These are phyloP conservation scores for Cubamyces lactineus DNA, from an alignment of 768 basidiomycete genomes.

Conservation along the genomic window DNA sequence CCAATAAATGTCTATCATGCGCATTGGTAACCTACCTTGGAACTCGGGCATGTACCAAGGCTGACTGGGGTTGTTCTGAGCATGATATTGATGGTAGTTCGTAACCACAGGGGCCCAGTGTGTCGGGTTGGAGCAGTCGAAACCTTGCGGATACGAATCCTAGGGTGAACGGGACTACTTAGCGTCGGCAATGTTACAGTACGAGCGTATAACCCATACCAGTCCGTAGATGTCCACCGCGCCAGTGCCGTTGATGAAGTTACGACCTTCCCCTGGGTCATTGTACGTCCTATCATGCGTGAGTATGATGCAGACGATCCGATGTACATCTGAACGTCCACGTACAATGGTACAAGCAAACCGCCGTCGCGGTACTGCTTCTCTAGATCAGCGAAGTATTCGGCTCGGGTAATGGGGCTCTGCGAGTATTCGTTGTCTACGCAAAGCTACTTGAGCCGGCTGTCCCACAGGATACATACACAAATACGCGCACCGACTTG, in stretches of 20 bases:
- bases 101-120: slow-evolving; percentile 66
- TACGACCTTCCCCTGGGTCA: slow-evolving; percentile 30
- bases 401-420: slow-evolving; percentile 32
- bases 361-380: slow-evolving; percentile 46
- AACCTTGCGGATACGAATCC: slow-evolving; percentile 77
- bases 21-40: slow-evolving; percentile 2
- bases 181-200: neutral
- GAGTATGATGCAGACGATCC: neutral
- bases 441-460: neutral
- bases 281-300: slow-evolving; percentile 32
- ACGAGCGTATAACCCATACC: slow-evolving; percentile 4
- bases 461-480: neutral
- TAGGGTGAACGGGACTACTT: slow-evolving; percentile 37
- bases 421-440: slow-evolving; percentile 82
- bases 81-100: slow-evolving; percentile 69
- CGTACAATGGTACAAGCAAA: slow-evolving; percentile 30
- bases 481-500: slow-evolving; percentile 52
- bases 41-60: slow-evolving; percentile 72
- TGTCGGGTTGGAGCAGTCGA: slow-evolving; percentile 77
- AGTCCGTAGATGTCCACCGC: slow-evolving; percentile 37
- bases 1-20: no score
- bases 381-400: slow-evolving; percentile 32
- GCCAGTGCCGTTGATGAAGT: slow-evolving; percentile 37
- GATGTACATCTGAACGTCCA: neutral
- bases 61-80: slow-evolving; percentile 48